These are phyloP conservation scores for Tetraselmis striata DNA, from an alignment of 139 green algal genomes.

Conservation along the genomic window DNA sequence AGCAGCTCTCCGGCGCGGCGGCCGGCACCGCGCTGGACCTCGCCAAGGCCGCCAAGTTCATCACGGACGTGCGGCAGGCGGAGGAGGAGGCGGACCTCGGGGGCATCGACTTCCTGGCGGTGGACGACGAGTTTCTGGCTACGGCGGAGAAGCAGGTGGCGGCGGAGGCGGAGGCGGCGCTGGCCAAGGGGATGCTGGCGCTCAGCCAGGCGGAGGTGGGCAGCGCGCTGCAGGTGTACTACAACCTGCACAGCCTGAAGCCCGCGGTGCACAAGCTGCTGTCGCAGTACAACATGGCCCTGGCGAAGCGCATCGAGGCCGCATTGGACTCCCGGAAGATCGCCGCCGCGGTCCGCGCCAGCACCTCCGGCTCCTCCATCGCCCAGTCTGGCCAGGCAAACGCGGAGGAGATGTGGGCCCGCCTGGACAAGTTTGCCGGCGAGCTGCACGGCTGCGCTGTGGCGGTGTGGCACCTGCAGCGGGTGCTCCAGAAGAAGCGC, in stretches of 20 bases:
- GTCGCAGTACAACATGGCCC: neutral
- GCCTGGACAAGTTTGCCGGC: slow-evolving; percentile 54
- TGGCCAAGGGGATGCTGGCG: slow-evolving; percentile 65
- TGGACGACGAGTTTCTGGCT: slow-evolving; percentile 53
- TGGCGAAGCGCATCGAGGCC: neutral
- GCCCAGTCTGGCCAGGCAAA: neutral
- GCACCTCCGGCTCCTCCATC: neutral
- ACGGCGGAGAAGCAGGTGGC: slow-evolving; percentile 33
- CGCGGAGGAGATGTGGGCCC: slow-evolving; percentile 51
- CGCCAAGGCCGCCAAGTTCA: slow-evolving; percentile 74
- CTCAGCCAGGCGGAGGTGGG: slow-evolving; percentile 83
- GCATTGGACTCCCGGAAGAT: neutral
- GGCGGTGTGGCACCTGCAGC: slow-evolving; percentile 82
- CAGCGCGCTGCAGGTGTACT: slow-evolving; percentile 81
- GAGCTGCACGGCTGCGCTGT: slow-evolving; percentile 40
- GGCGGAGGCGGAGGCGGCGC: slow-evolving; percentile 47
- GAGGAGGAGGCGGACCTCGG: slow-evolving; percentile 48
- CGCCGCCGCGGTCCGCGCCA: neutral
- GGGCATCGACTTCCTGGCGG: slow-evolving; percentile 45
- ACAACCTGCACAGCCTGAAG: slow-evolving; percentile 76
- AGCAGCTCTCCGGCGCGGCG: neutral
- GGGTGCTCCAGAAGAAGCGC: slow-evolving; percentile 88
- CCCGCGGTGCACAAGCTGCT: neutral
- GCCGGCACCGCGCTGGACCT: slow-evolving; percentile 48
- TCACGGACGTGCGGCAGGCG: slow-evolving; percentile 56